Base-by-base conservation (phyloP, 257 asterid species). In the Jasminum sambac region DNA sequence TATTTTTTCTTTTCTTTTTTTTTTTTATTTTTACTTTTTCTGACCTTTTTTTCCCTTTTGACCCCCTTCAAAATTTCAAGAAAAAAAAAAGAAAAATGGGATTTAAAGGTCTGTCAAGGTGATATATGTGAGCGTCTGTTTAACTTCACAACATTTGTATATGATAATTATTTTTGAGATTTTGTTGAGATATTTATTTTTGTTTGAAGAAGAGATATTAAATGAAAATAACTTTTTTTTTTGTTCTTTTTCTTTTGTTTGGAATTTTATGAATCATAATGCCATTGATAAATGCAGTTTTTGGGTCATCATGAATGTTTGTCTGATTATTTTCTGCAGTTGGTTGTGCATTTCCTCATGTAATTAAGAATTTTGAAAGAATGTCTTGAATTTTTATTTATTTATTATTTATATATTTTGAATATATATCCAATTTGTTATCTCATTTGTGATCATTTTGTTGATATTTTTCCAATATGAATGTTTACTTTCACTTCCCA, bases 121-220 rank as follows among this genome's bases (percentile, higher is more conserved):
- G 61, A 8, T 1, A 23, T 55, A 6, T 55, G 25, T 17, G 59
- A 11, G 1, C 36, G 3, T 48, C 64, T 58, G 11, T 50, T 11
- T 11, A 39, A 48, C 66, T 42, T 62, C 4, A 30, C 4, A 30
- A 25, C 59, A 41, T 62, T n/a, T 52, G 64, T 71, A 67, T 48
- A 69, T 69, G 71, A 74, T 63, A 69, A 17, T 63, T 50, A 69
- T 41, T 21, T 42, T 2, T 50, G 66, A 21, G 69, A 5, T 68
- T 68, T 61, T 70, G 26, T 63, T 34, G 34, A 69, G 59, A 68
- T 61, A 48, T 1, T 25, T 60, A 66, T 34, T 57, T 50, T 50
- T 50, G 59, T 55, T 55, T 55, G 62, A 19, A 55, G 36, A 55
- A 55, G 8, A 55, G 62, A 23, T 21, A 24, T 55, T 19, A 55